Conservation (phyloP, 176 grass and related monocot species). For the Dendrocalamus sinicus region DNA sequence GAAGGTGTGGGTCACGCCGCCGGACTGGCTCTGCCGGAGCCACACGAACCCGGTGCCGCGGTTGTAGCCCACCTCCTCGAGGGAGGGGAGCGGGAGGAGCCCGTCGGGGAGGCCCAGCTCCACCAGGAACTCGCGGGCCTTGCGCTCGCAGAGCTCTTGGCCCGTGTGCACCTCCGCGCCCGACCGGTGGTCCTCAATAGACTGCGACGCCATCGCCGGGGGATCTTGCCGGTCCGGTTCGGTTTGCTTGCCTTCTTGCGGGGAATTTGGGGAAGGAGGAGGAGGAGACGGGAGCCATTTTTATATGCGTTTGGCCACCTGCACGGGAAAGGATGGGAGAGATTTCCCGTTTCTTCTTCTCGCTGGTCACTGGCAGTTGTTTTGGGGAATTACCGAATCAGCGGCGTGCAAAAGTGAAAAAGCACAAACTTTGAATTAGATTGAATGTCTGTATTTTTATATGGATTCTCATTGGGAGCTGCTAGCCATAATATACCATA, state of each 20-base stretch:
- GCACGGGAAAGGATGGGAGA: neutral
- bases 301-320: conserved; percentile 21
- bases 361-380: no score
- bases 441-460: no score
- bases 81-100: conserved; percentile 49
- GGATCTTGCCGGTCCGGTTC: conserved; percentile 3
- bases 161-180: conserved; percentile 65
- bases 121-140: conserved; percentile 54
- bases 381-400: no score
- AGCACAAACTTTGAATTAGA: no score
- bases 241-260: neutral
- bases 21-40: conserved; percentile 53
- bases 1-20: conserved; percentile 58
- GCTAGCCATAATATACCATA: no score
- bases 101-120: conserved; percentile 67
- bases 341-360: neutral
- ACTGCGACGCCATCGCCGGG: conserved; percentile 50
- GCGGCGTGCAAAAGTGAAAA: no score
- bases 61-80: conserved; percentile 71
- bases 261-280: neutral
- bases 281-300: neutral
- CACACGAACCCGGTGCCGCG: conserved; percentile 62
- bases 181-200: conserved; percentile 53
- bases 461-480: no score
- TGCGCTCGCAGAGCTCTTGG: conserved; percentile 43